Conservation (phyloP, 495 filamentous ascomycete species). For the Evansstolkia leycettana region DNA sequence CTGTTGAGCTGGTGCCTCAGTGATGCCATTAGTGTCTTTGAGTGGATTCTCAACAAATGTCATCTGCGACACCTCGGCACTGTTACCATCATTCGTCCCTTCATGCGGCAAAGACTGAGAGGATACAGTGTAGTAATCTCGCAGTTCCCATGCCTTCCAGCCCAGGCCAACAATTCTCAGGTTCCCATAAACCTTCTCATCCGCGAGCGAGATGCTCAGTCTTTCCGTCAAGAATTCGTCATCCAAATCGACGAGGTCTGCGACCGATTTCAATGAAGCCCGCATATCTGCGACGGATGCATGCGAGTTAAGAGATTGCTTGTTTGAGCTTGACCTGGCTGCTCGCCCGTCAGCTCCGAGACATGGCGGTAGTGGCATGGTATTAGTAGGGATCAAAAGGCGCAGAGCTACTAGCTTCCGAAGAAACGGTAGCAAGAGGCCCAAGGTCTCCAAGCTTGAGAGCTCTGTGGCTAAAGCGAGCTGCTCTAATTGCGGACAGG, state of each 20-base stretch:
- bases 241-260: slow-evolving; percentile 26
- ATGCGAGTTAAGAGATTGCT: slow-evolving; percentile 1
- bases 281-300: background rate
- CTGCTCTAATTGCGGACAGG: slow-evolving; percentile 48
- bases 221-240: slow-evolving; percentile 21
- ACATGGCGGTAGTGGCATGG: slow-evolving; percentile 2
- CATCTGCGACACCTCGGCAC: background rate
- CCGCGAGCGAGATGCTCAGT: slow-evolving; percentile 20
- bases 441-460: slow-evolving; percentile 28
- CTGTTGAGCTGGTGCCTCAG: too few relatives aligned
- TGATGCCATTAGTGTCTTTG: background rate
- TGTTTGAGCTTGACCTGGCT: background rate
- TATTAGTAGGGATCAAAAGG: slow-evolving; percentile 25
- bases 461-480: slow-evolving; percentile 36
- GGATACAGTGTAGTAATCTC: slow-evolving; percentile 23
- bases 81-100: slow-evolving; percentile 3
- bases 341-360: too few relatives aligned
- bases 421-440: slow-evolving; percentile 35
- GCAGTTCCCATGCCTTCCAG: slow-evolving; percentile 26
- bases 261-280: slow-evolving; percentile 12
- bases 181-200: slow-evolving; percentile 21
- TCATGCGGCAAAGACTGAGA: too few relatives aligned
- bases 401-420: slow-evolving; percentile 31
- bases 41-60: background rate
- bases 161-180: slow-evolving; percentile 28